phyloP scores from a whole-genome alignment of 805 yeast genomes.

The Priceomyces medius region DNA sequence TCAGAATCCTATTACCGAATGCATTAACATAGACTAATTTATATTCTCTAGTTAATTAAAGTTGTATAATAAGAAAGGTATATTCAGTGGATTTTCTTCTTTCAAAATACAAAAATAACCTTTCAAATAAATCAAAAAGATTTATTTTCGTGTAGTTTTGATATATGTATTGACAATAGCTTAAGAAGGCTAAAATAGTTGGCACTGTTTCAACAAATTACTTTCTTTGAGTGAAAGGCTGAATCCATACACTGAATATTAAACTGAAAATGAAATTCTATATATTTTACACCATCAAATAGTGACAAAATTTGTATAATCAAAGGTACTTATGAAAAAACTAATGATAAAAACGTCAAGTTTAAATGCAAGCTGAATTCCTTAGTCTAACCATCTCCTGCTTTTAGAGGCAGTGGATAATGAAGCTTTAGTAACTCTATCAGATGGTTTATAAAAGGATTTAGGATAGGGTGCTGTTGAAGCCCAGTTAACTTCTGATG shows the following conservation, averaged over 20 bases:
- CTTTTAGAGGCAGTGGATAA: constrained; percentile 34
- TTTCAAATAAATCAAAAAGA: no score
- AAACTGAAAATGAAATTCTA: neutral
- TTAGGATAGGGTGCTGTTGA: constrained; percentile 69
- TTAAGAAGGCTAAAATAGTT: no score
- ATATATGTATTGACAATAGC: no score
- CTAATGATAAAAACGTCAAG: neutral
- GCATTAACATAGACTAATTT: neutral
- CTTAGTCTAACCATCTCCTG: constrained; percentile 40
- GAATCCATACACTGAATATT: no score
- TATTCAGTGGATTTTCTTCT: no score
- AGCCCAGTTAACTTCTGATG: constrained; percentile 67
- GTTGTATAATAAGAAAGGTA: neutral
- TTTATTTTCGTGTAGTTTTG: no score
- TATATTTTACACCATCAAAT: neutral
- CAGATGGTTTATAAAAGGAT: constrained; percentile 60
- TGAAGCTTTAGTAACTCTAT: constrained; percentile 42
- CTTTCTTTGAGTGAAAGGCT: no score
- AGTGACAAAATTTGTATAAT: neutral
- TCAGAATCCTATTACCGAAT: no score
- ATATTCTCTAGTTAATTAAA: neutral
- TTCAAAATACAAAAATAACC: no score
- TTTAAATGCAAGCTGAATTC: neutral
- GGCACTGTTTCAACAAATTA: no score
- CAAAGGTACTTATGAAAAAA: neutral